Percentiles rank a stretch among this genome's conserved stretches.
Conservation (phyloP, 1,139 yeast genomes). For the Scheffersomyces titani region DNA sequence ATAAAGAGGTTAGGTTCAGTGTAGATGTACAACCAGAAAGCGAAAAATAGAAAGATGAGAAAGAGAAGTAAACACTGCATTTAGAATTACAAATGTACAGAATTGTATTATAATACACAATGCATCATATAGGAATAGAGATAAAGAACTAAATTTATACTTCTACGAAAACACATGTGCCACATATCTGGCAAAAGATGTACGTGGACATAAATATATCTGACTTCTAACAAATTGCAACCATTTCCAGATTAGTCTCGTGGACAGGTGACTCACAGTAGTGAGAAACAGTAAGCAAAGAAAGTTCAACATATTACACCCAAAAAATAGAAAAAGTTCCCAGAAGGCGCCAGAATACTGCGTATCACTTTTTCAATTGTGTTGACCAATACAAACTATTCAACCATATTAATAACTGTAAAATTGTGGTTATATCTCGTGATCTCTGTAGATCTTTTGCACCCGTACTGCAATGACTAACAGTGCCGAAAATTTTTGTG, state of each 20-base stretch:
- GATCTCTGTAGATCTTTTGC: neutral
- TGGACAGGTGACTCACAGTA: neutral
- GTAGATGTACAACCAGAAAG: constrained; percentile 39
- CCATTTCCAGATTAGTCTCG: neutral
- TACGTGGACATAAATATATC: too few relatives aligned
- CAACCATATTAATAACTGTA: neutral
- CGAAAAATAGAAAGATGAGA: neutral
- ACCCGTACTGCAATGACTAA: neutral
- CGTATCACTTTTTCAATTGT: neutral
- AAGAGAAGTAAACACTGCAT: neutral
- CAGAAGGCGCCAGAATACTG: neutral
- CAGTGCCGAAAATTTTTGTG: neutral
- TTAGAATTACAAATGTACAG: too few relatives aligned
- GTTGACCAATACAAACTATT: neutral
- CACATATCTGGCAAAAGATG: too few relatives aligned
- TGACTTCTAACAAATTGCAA: neutral
- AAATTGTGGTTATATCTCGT: neutral
- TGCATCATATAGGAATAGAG: too few relatives aligned
- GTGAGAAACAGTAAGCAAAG: neutral
- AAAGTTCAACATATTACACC: neutral
- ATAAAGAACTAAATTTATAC: too few relatives aligned
- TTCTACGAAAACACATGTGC: too few relatives aligned
- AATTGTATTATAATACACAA: too few relatives aligned
- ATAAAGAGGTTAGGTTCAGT: constrained; percentile 67
- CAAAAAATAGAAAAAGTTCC: neutral